Conservation (phyloP, 305 asterid genomes). For the Plantago coronopus region DNA sequence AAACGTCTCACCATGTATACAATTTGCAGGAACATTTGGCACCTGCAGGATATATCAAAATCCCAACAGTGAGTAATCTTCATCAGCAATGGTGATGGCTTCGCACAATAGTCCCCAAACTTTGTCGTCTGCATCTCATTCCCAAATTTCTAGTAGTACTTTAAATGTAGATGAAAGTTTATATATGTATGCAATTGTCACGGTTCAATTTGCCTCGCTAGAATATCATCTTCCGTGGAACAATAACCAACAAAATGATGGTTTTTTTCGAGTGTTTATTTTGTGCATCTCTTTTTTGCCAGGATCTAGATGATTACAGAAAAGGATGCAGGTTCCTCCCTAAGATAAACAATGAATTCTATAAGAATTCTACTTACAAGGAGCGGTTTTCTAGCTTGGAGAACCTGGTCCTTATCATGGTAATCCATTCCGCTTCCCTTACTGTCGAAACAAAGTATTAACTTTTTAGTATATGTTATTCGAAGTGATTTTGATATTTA, state of each 20-base stretch:
- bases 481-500: constrained; percentile 11
- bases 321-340: constrained; percentile 78
- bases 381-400: constrained; percentile 75
- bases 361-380: constrained; percentile 58
- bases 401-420: constrained; percentile 82
- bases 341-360: constrained; percentile 63
- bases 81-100: constrained; percentile 2
- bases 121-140: background rate
- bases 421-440: constrained; percentile 22
- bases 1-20: constrained; percentile 25
- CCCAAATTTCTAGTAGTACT: background rate
- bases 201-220: too few species aligned
- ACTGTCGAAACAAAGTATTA: background rate
- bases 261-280: background rate
- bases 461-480: background rate
- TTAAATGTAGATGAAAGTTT: too few species aligned
- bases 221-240: too few species aligned
- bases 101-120: too few species aligned
- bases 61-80: constrained; percentile 75
- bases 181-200: too few species aligned
- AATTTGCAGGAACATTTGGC: constrained; percentile 76
- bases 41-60: constrained; percentile 74
- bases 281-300: constrained; percentile 16
- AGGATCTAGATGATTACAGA: constrained; percentile 59
- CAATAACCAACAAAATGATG: background rate